phyloP scores from a whole-genome alignment of 2,329 filamentous ascomycete genomes.

The Xylaria digitata region DNA sequence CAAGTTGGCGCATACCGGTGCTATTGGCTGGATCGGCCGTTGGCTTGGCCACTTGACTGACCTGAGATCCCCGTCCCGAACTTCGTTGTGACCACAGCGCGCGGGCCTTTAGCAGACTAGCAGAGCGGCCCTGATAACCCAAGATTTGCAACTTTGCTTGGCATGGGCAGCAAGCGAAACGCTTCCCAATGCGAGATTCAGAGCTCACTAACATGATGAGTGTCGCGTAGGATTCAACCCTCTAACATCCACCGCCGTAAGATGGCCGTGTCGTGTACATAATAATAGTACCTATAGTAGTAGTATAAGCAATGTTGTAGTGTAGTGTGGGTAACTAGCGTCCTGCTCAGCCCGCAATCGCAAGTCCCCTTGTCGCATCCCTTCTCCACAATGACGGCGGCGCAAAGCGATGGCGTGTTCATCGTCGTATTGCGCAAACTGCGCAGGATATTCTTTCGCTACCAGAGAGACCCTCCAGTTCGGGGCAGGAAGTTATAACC shows the following conservation, averaged over 20 bases:
- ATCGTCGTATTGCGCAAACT: conserved; percentile 37
- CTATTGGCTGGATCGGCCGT: conserved; percentile 48
- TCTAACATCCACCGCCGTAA: background rate
- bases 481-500: conserved; percentile 24
- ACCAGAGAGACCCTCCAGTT: conserved; percentile 17
- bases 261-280: background rate
- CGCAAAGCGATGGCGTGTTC: conserved; percentile 38
- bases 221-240: conserved; percentile 22
- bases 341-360: conserved; percentile 25
- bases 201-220: conserved; percentile 16
- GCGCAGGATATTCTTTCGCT: conserved; percentile 25
- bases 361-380: conserved; percentile 35
- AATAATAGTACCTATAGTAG: conserved; percentile 9
- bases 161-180: conserved; percentile 32
- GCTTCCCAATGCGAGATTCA: conserved; percentile 21
- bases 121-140: conserved; percentile 42
- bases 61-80: conserved; percentile 49
- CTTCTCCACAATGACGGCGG: conserved; percentile 40
- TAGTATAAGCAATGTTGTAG: background rate
- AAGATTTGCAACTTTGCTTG: conserved; percentile 31
- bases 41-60: conserved; percentile 49
- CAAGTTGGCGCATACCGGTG: conserved; percentile 47
- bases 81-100: conserved; percentile 46
- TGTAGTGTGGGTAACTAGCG: conserved; percentile 13
- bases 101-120: conserved; percentile 36